Evolutionary conservation across 345 rosid genomes (phyloP).

Genomic region (Lepidium africanum): DNA sequence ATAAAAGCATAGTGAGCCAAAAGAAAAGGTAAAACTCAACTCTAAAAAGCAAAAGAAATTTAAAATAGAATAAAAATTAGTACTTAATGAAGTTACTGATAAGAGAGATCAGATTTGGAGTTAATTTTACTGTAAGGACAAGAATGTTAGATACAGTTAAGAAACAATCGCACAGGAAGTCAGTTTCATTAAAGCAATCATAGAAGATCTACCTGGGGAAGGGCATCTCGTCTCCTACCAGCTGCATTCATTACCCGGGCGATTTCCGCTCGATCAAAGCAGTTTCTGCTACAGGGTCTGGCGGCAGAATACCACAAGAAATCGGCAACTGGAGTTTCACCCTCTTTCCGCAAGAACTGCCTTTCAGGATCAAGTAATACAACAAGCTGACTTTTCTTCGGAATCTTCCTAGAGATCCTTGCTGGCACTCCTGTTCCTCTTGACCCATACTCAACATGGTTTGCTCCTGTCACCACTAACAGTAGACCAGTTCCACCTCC

Average conservation of each 20-base stretch:
- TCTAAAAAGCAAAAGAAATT: background rate
- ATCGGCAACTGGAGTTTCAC: slow-evolving; percentile 83
- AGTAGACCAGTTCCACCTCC: slow-evolving; percentile 61
- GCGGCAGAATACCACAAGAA: slow-evolving; percentile 94
- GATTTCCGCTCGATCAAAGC: slow-evolving; percentile 92
- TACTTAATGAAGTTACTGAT: background rate
- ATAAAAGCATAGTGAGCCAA: background rate
- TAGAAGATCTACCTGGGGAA: slow-evolving; percentile 59
- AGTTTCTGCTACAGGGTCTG: slow-evolving; percentile 88
- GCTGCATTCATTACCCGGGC: slow-evolving; percentile 96
- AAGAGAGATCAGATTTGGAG: background rate
- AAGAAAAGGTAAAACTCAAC: background rate
- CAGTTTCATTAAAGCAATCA: background rate
- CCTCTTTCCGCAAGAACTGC: slow-evolving; percentile 73
- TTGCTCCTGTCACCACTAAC: slow-evolving; percentile 75
- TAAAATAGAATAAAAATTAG: background rate
- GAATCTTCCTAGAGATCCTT: slow-evolving; percentile 73
- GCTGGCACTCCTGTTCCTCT: slow-evolving; percentile 89
- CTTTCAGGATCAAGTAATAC: slow-evolving; percentile 87
- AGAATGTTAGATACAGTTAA: background rate
- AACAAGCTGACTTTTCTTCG: slow-evolving; percentile 77
- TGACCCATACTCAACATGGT: slow-evolving; percentile 71
- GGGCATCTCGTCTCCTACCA: slow-evolving; percentile 77
- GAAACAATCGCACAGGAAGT: background rate
- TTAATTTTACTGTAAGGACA: background rate